Percentiles rank a stretch among this genome's conserved stretches.
phyloP scores from a whole-genome alignment of 176 grass and related monocot genomes.

The Cenchrus americanus region DNA sequence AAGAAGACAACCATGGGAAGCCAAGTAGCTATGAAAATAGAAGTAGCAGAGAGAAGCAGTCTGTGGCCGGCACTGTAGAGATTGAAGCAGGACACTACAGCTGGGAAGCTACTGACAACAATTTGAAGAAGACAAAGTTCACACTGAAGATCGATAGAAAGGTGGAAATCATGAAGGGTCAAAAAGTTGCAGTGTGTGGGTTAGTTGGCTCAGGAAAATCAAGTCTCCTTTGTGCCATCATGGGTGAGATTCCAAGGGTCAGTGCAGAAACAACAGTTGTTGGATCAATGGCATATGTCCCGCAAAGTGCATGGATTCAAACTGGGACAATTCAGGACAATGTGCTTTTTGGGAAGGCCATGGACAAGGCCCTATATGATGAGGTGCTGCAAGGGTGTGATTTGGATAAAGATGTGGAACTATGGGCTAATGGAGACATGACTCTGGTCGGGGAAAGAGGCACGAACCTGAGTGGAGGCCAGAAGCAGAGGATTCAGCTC shows the following conservation, averaged over 20 bases:
- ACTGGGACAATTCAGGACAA: constrained; percentile 77
- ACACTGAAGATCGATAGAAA: constrained; percentile 67
- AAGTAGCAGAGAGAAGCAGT: constrained; percentile 4
- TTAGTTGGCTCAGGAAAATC: constrained; percentile 89
- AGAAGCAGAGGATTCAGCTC: constrained; percentile 96
- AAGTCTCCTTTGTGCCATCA: constrained; percentile 78
- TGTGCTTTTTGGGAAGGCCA: constrained; percentile 82
- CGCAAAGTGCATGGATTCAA: constrained; percentile 81
- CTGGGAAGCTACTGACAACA: constrained; percentile 62
- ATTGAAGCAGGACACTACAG: constrained; percentile 69
- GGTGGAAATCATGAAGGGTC: constrained; percentile 60
- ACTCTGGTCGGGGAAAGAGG: constrained; percentile 81
- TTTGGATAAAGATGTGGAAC: constrained; percentile 73
- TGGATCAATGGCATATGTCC: constrained; percentile 70
- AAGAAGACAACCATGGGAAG: constrained; percentile 61
- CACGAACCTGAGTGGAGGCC: constrained; percentile 88
- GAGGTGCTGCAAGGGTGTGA: constrained; percentile 80
- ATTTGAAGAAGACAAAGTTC: constrained; percentile 52
- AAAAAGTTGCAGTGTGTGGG: constrained; percentile 74
- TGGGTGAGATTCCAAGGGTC: constrained; percentile 74
- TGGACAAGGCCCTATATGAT: constrained; percentile 66
- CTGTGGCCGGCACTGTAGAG: constrained; percentile 39
- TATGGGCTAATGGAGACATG: constrained; percentile 75
- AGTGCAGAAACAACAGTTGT: constrained; percentile 43
- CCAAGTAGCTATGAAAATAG: constrained; percentile 17